Conservation (phyloP, 208 protist species). For the Acanthamoeba sp. region DNA sequence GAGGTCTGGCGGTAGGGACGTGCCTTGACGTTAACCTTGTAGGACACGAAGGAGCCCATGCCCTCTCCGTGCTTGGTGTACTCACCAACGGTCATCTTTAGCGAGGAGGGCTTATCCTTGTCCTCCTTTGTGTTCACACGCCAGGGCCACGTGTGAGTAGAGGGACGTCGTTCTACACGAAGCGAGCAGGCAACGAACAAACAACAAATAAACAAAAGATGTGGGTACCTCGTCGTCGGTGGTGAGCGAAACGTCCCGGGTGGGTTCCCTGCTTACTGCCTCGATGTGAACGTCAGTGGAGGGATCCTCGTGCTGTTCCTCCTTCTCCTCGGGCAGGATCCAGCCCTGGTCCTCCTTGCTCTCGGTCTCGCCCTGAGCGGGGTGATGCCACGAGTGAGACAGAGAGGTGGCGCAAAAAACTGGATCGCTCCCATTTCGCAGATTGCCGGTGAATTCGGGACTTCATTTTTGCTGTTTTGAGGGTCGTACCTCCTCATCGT, state of each 20-base stretch:
- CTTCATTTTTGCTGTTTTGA: too few relatives aligned
- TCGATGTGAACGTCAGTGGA: not conserved
- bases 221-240: conserved; percentile 20
- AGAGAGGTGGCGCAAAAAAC: too few relatives aligned
- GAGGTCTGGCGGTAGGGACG: not conserved
- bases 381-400: not conserved
- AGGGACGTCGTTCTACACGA: not conserved
- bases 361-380: not conserved
- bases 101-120: not conserved
- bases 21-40: conserved; percentile 72
- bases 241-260: conserved; percentile 2
- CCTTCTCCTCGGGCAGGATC: conserved; percentile 60
- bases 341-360: conserved; percentile 49
- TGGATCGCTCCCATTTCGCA: too few relatives aligned
- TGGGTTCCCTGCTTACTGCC: not conserved
- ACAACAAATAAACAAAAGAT: not conserved
- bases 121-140: too few relatives aligned
- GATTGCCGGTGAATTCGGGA: too few relatives aligned
- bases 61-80: conserved; percentile 74
- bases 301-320: not conserved
- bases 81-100: conserved; percentile 65
- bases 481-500: not conserved
- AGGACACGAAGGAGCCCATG: conserved; percentile 56
- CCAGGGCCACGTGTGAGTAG: too few relatives aligned
- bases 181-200: not conserved